A percentile compares a stretch with the other conserved stretches of the same genome.
Evolutionary conservation across 2,329 filamentous ascomycete genomes (phyloP).

Genomic region (Chrysosporium keratinophilum): DNA sequence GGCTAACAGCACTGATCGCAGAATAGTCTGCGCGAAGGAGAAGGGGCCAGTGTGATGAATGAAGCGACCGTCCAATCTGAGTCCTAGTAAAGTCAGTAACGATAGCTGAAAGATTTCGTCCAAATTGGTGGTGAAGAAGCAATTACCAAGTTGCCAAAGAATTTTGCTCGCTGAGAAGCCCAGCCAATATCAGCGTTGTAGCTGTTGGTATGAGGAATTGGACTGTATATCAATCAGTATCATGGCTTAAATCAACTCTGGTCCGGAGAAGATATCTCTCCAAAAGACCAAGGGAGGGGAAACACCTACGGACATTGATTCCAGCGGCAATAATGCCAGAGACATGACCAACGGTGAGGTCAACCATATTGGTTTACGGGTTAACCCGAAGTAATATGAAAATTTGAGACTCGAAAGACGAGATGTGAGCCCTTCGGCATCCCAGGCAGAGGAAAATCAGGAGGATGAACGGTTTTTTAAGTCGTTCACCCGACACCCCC

Average conservation of each 20-base stretch:
- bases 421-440: not conserved
- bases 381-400: too few relatives aligned
- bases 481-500: too few relatives aligned
- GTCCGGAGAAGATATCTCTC: too few relatives aligned
- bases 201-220: slow-evolving; percentile 30
- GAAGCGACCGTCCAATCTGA: slow-evolving; percentile 29
- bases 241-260: not conserved
- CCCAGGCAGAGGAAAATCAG: too few relatives aligned
- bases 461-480: too few relatives aligned
- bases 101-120: not conserved
- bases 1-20: slow-evolving; percentile 25
- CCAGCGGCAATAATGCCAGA: slow-evolving; percentile 34
- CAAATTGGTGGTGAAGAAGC: not conserved
- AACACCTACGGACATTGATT: slow-evolving; percentile 25
- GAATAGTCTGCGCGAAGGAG: slow-evolving; percentile 34
- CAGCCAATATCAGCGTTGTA: slow-evolving; percentile 30
- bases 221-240: slow-evolving; percentile 21
- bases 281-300: not conserved
- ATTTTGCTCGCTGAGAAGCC: slow-evolving; percentile 29
- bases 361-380: slow-evolving; percentile 4
- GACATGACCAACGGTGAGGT: slow-evolving; percentile 30
- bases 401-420: not conserved
- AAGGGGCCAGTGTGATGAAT: slow-evolving; percentile 36
- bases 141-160: slow-evolving; percentile 22
- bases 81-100: slow-evolving; percentile 21